Conservation (phyloP, 257 asterid genomes). For the Solanum verrucosum region DNA sequence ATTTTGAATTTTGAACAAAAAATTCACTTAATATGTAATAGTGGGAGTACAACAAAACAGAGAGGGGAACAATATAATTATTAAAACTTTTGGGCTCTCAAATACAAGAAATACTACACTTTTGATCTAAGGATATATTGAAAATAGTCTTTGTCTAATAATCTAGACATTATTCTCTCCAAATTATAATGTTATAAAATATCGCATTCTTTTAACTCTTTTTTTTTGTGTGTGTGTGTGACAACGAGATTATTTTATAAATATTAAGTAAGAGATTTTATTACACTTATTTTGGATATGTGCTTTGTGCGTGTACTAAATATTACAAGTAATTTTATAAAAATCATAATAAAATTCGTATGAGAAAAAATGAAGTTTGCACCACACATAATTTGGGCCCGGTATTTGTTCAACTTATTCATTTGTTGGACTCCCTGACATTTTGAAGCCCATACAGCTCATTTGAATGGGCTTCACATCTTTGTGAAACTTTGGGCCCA, state of each 20-base stretch:
- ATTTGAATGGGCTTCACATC: neutral
- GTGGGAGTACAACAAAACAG: neutral
- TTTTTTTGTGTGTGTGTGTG: neutral
- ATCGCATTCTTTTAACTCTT: neutral
- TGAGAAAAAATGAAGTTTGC: neutral
- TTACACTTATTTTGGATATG: too few species aligned
- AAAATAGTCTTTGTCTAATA: too few species aligned
- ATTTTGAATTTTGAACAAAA: too few species aligned
- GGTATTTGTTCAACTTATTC: neutral
- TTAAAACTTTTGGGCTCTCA: too few species aligned
- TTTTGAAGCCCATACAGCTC: neutral
- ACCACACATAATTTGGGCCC: neutral
- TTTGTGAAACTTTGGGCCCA: neutral
- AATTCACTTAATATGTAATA: too few species aligned
- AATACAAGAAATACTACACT: too few species aligned
- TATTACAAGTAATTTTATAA: too few species aligned
- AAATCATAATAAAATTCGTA: neutral
- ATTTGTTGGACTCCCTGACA: neutral
- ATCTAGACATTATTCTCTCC: neutral
- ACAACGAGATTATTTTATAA: too few species aligned
- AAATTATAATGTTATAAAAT: too few species aligned
- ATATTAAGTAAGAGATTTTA: too few species aligned
- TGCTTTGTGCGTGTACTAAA: neutral
- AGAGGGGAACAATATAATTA: too few species aligned
- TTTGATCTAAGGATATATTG: too few species aligned